Base-by-base conservation (phyloP, 306 rosid genomes). In the Lathyrus sativus region DNA sequence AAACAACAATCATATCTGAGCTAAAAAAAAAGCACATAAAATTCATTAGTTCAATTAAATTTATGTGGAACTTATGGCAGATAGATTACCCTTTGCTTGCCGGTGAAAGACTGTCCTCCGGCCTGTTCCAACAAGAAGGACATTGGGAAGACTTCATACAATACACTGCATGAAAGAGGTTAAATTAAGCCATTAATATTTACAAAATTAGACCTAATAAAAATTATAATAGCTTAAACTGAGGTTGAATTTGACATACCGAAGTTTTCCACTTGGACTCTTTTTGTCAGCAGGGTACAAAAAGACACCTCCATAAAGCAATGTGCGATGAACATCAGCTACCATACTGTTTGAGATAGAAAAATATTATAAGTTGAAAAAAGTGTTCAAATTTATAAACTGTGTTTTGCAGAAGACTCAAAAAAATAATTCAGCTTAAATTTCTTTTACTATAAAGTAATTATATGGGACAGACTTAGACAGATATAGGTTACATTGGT, bases 71-170 rank as follows among this genome's bases (percentile, higher is more conserved):
- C 39, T 35, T 35, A 7, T 7, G 9, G 39, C 2, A 35, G 8
- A 75, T 53, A 10, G 9, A 43, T 67, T 87, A 93, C 96, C 93
- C 96, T 70, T 76, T 77, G 77, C 70, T 88, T 93, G 83, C 98
- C 97, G 0, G 98, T 93, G 85, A 93, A 90, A 7, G 97, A 77
- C 71, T 88, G 95, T 55, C 98, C 98, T 70, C 96, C 98, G 24
- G 98, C 98, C n/a, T 88, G 87, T 81, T 93, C 98, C 88, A 93
- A 69, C 86, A 93, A 80, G 80, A 88, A 93, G 22, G 98, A 91
- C 98, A 93, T 90, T 7, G 98, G 98, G 75, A 93, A 93, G 56
- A 93, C 98, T 75, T 93, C 98, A 67, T 92, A 93, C 74, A 93
- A 84, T 53, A 93, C 96, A 74, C 96, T 92, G 37, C 63, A 53